Base-by-base conservation (phyloP, 208 protist species). In the Acanthamoeba sp. region DNA sequence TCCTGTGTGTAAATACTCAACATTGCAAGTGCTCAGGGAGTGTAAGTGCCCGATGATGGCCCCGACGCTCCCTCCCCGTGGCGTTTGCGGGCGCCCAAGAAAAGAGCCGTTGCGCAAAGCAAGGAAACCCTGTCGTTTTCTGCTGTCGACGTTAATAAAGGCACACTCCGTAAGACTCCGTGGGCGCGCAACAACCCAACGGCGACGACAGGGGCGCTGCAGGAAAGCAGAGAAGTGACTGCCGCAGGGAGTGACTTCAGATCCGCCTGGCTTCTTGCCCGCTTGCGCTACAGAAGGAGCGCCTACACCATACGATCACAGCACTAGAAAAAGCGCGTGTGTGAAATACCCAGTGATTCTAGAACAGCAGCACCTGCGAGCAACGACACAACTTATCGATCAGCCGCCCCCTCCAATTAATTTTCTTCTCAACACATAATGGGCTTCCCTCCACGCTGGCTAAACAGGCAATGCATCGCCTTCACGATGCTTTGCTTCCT, bases 381-480 rank as follows among this genome's bases (percentile, higher is more conserved):
- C 45, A 16, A 52, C 45, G 10, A 52, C 45, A 50, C 45, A 50
- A 50, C 45, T 50, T 12, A 18, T 55, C 55, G 55, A 62, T 62
- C 55, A 55, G 50, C 50, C 24, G n/a, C 66, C 66, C n/a, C 66
- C n/a, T 29, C 71, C 36, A 80, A 80, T 38, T 34, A 71, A n/a
- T 80, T 80, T 80, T 48, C 66, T 10, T 36, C 32, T 40, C 71
- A 48, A 27, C 71, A 87, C 78, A 62, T 14, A 6, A 87, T 87
- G 78, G 38, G 4, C 5, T 87, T 87, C 78, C 45, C 78, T 10
- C 78, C 78, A 0, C 78, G 78, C 78, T 92, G 87, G 87, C 87
- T 92, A 3, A 92, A 27, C 55, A 40, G 87, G 62, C 87, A 92
- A 48, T 92, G 87, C 87, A 76, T 91, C 48, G 85, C 85, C 85